Evolutionary conservation across 768 basidiomycete species (phyloP).

Genomic region (Lactifluus rugatus): DNA sequence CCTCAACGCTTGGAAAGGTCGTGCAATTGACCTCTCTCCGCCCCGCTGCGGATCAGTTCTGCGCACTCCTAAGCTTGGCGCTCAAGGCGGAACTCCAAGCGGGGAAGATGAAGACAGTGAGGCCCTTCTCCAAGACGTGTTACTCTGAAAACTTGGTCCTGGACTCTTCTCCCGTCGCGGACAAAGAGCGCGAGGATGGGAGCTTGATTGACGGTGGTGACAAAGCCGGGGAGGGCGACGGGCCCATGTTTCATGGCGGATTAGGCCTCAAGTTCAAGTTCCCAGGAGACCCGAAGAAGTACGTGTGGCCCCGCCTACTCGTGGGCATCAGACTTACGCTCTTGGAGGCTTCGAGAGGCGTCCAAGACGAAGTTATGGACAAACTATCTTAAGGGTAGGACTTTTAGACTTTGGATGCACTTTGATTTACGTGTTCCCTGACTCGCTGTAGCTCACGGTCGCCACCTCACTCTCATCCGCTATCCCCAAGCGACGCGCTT

Average conservation of each 20-base stretch:
- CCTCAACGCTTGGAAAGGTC: slow-evolving; percentile 38
- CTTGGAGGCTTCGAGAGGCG: slow-evolving; percentile 66
- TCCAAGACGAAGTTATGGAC: slow-evolving; percentile 97
- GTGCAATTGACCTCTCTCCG: slow-evolving; percentile 90
- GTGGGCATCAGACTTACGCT: background rate
- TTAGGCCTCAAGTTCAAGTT: slow-evolving; percentile 79
- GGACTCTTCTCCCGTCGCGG: slow-evolving; percentile 34
- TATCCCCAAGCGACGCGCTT: slow-evolving; percentile 97
- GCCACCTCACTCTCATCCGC: slow-evolving; percentile 88
- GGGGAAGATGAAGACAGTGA: slow-evolving; percentile 89
- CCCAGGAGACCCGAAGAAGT: slow-evolving; percentile 91
- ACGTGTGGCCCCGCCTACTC: slow-evolving; percentile 24
- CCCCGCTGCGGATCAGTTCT: slow-evolving; percentile 90
- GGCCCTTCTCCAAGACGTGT: slow-evolving; percentile 82
- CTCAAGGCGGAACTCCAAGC: slow-evolving; percentile 83
- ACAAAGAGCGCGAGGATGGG: slow-evolving; percentile 43
- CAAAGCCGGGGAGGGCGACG: slow-evolving; percentile 42
- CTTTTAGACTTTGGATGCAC: slow-evolving; percentile 16
- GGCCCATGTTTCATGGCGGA: slow-evolving; percentile 62
- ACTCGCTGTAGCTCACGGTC: slow-evolving; percentile 64
- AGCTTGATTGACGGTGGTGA: slow-evolving; percentile 51
- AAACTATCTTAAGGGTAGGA: slow-evolving; percentile 64
- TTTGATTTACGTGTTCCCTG: background rate
- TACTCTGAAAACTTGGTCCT: slow-evolving; percentile 86
- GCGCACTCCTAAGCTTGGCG: slow-evolving; percentile 76